Conservation (phyloP, 2,329 filamentous ascomycete species). For the Epichloe sp. region DNA sequence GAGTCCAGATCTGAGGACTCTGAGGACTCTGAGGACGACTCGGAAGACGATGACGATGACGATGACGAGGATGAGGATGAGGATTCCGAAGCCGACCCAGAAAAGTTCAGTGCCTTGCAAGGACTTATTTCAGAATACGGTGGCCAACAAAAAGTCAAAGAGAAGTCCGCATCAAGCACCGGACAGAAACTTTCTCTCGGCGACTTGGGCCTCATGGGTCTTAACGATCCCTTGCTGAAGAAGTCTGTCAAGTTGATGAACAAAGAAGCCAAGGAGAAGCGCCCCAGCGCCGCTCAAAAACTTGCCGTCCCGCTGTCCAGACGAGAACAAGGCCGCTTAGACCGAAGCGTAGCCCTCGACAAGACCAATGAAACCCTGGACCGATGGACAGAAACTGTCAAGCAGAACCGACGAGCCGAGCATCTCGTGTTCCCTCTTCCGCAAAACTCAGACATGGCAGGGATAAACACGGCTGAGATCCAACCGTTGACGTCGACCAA, state of each 20-base stretch:
- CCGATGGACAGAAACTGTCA: slow-evolving; percentile 90
- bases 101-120: slow-evolving; percentile 51
- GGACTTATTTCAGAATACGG: slow-evolving; percentile 56
- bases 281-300: slow-evolving; percentile 42
- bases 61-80: slow-evolving; percentile 25
- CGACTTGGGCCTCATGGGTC: slow-evolving; percentile 57
- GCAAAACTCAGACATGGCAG: slow-evolving; percentile 51
- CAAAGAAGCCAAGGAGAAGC: slow-evolving; percentile 42
- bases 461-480: slow-evolving; percentile 49
- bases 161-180: slow-evolving; percentile 26
- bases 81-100: slow-evolving; percentile 32
- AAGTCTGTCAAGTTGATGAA: slow-evolving; percentile 65
- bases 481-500: slow-evolving; percentile 49
- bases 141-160: slow-evolving; percentile 46
- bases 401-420: slow-evolving; percentile 82
- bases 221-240: slow-evolving; percentile 63
- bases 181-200: slow-evolving; percentile 60
- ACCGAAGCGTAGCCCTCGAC: slow-evolving; percentile 71
- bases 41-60: slow-evolving; percentile 35
- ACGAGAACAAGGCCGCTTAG: slow-evolving; percentile 72
- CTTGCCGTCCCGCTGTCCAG: slow-evolving; percentile 73
- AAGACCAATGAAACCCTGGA: slow-evolving; percentile 86
- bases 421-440: slow-evolving; percentile 79
- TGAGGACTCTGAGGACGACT: slow-evolving; percentile 28
- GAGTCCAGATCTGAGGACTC: slow-evolving; percentile 29